Base-by-base conservation (phyloP, 75 land plant species). In the Selaginella tamariscina region DNA sequence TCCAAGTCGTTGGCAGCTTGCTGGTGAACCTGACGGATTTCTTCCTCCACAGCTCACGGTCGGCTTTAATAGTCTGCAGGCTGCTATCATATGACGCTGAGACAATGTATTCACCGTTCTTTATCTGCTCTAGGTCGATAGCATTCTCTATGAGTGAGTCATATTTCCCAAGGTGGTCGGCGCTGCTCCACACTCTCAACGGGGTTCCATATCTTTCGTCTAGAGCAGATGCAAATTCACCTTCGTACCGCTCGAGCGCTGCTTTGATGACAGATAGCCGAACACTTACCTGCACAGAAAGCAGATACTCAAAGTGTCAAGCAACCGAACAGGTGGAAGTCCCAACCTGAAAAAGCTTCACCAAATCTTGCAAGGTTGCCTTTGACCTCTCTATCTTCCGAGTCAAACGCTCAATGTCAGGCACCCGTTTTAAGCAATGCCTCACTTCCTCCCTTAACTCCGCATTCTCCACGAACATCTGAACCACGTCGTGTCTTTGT, bases 91-190 rank as follows among this genome's bases (percentile, higher is more conserved):
- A 94, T 56, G 72, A 80, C 33, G 96, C 83, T 26, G 98, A 79
- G 67, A 94, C 87, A 81, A 94, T 94, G 77, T 89, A 94, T 59
- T 94, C 96, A 11, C 98, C 98, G 83, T 85, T 86, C 59, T 94
- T 90, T 54, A 94, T 82, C 72, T 87, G 83, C 32, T 89, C 86
- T 57, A 94, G 82, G 70, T 94, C 98, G 54, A 94, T 81, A 74
- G 96, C 72, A 59, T 77, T 68, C 68, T 94, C 98, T 29, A 94
- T 88, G 39, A 94, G 86, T 44, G 69, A 83, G 78, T 83, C 79
- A 72, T 84, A 94, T 73, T 79, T 89, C 27, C 81, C 84, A 63
- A 94, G 67, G 65, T 86, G 90, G 24, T 85, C 82, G 54, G 86
- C 77, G 65, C 82, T 80, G 5, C 79, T 85, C 83, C 81, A 83